Evolutionary conservation across 2,329 filamentous ascomycete species (phyloP).

Genomic region (Xylaria sp.): DNA sequence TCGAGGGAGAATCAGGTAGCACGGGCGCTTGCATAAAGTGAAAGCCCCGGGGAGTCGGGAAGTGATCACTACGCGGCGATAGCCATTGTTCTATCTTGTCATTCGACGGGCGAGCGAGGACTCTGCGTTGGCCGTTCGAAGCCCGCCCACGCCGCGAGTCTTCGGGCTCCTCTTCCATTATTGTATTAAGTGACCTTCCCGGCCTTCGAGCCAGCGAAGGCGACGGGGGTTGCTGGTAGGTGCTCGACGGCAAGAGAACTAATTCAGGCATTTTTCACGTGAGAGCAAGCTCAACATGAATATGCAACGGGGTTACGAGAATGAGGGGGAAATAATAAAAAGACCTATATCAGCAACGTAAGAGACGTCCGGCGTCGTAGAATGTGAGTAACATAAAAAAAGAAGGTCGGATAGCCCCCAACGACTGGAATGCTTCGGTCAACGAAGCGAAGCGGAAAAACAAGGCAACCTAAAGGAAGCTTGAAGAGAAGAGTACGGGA

Average conservation of each 20-base stretch:
- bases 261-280: constrained; percentile 60
- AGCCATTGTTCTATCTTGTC: constrained; percentile 69
- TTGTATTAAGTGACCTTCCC: constrained; percentile 69
- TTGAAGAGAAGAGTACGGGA: constrained; percentile 44
- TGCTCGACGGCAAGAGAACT: constrained; percentile 54
- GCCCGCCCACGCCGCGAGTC: constrained; percentile 50
- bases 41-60: constrained; percentile 76
- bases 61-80: constrained; percentile 71
- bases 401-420: constrained; percentile 39
- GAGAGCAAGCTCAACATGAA: constrained; percentile 38
- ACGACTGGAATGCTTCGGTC: constrained; percentile 60
- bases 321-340: constrained; percentile 10
- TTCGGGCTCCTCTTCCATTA: constrained; percentile 70
- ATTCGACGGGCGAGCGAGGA: constrained; percentile 52
- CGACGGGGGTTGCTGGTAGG: constrained; percentile 60
- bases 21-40: constrained; percentile 72
- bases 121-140: constrained; percentile 44
- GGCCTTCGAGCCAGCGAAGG: constrained; percentile 68
- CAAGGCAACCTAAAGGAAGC: constrained; percentile 50
- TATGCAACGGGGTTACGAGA: constrained; percentile 40
- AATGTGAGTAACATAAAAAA: constrained; percentile 48
- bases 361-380: constrained; percentile 51
- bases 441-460: constrained; percentile 57
- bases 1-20: constrained; percentile 70
- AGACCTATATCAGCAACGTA: constrained; percentile 42